Base-by-base conservation (phyloP, 768 basidiomycete species). In the Lactifluus rugatus region DNA sequence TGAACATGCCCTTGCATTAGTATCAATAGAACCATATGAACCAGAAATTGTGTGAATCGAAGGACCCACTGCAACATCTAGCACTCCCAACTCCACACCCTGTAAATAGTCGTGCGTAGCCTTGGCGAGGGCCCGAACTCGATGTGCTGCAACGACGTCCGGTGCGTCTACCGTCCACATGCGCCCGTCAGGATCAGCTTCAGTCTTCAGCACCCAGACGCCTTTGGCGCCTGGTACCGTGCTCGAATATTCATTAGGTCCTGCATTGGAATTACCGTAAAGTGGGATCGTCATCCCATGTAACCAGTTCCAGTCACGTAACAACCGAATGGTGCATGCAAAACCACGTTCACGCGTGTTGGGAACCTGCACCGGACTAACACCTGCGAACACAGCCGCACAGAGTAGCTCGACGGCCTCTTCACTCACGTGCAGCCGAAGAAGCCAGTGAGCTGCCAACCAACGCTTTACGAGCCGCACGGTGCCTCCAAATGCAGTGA, bases 391-490 rank as follows among this genome's bases (percentile, higher is more conserved):
- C 16, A 88, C 75, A 34, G 75, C 74, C 0, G 92, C 89, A 69
- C 89, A 91, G 42, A 99, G 69, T 17, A 98, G 74, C 70, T 99
- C 96, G 36, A 90, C 79, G 0, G 81, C 84, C 68, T 97, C 92
- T 58, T 83, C 80, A 6, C 79, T 77, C 53, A 97, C 75, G 64
- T 91, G 87, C 0, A 76, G 71, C 4, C 79, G 76, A 34, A 98
- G 78, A 56, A 96, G 78, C 86, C 89, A 91, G 68, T 99, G 96
- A 7, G 87, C 75, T 0, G 89, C 83, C 54, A 98, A 74, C 96
- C 96, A 99, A 44, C 95, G 81, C 73, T 97, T 95, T 51, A 89
- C 80, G 16, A 98, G 77, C 39, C 96, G 79, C 16, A 90, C 87
- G 0, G 94, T 93, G 9, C 87, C 83, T 2, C 91, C 78, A 70